phyloP scores from a whole-genome alignment of 163 green algal genomes.

The Chlorella variabilis region DNA sequence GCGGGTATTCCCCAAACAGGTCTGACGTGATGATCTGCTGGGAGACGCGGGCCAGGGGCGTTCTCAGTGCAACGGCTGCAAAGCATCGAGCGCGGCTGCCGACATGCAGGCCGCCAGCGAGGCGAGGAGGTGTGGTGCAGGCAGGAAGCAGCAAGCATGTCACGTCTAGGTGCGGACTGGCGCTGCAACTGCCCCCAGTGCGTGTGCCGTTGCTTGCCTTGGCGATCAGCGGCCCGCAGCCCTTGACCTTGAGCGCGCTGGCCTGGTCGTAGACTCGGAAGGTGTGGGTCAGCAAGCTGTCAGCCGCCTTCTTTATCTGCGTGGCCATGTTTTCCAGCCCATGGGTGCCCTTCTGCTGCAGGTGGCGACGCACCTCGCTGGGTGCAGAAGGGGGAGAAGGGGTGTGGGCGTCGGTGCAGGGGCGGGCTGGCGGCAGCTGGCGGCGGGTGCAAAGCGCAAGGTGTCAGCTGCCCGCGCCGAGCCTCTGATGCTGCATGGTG shows the following conservation, averaged over 20 bases:
- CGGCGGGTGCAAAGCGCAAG: neutral
- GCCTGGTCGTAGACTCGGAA: conserved; percentile 30
- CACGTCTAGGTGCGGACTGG: too few species aligned
- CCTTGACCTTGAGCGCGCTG: conserved; percentile 25
- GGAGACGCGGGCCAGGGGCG: neutral
- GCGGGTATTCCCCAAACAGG: conserved; percentile 42
- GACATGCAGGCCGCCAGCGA: too few species aligned
- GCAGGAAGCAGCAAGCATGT: too few species aligned
- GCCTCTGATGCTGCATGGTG: too few species aligned
- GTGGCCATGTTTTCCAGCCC: neutral
- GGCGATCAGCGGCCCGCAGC: conserved; percentile 39
- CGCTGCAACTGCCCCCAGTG: too few species aligned
- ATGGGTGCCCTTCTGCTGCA: neutral
- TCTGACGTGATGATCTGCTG: conserved; percentile 24
- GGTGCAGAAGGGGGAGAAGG: neutral
- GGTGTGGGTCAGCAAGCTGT: conserved; percentile 25
- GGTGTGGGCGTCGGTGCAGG: too few species aligned
- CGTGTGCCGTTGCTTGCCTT: too few species aligned
- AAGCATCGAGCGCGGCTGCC: too few species aligned
- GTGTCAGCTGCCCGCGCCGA: too few species aligned
- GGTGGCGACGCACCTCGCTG: conserved; percentile 37
- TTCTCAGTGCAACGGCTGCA: neutral
- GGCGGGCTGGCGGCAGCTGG: neutral
- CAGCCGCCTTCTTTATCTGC: neutral
- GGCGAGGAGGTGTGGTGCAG: neutral